Evolutionary conservation across 1,139 yeast genomes (phyloP).

Genomic region (Kodamaea suecica): DNA sequence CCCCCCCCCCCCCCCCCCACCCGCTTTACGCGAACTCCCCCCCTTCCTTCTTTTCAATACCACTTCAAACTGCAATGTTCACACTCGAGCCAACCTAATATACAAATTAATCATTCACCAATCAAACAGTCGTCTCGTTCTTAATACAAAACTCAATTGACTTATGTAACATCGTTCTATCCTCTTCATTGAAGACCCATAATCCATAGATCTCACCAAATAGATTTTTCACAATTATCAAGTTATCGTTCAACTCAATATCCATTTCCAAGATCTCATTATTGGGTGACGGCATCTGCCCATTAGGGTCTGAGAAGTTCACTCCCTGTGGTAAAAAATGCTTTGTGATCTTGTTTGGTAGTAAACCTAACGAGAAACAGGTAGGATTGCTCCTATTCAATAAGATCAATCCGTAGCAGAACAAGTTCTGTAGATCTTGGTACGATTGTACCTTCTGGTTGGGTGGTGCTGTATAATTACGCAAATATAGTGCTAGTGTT

Average conservation of each 20-base stretch:
- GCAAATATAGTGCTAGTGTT: conserved; percentile 71
- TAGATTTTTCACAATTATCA: conserved; percentile 74
- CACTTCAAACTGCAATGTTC: background rate
- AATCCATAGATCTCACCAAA: conserved; percentile 81
- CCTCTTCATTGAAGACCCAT: conserved; percentile 81
- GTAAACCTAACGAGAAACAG: conserved; percentile 76
- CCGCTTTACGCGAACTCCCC: too few species aligned
- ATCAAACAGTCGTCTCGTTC: background rate
- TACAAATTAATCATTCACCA: background rate
- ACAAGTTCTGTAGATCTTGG: conserved; percentile 47
- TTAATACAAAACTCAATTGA: conserved; percentile 56
- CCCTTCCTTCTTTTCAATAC: background rate
- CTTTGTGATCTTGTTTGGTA: conserved; percentile 54
- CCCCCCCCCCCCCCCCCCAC: too few species aligned
- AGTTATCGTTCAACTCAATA: conserved; percentile 73
- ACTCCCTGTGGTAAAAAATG: conserved; percentile 41
- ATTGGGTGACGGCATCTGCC: conserved; percentile 12
- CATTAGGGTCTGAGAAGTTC: conserved; percentile 20
- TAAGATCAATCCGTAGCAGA: conserved; percentile 75
- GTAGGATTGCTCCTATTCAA: conserved; percentile 72
- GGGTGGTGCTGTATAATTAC: conserved; percentile 44
- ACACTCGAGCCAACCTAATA: background rate
- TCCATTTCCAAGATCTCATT: conserved; percentile 54
- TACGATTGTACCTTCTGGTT: conserved; percentile 25
- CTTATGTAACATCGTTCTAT: conserved; percentile 59